Evolutionary conservation across 768 basidiomycete genomes (phyloP), one percentile per base, ranked within the genome.

Genomic region (Lentinula edodes): DNA sequence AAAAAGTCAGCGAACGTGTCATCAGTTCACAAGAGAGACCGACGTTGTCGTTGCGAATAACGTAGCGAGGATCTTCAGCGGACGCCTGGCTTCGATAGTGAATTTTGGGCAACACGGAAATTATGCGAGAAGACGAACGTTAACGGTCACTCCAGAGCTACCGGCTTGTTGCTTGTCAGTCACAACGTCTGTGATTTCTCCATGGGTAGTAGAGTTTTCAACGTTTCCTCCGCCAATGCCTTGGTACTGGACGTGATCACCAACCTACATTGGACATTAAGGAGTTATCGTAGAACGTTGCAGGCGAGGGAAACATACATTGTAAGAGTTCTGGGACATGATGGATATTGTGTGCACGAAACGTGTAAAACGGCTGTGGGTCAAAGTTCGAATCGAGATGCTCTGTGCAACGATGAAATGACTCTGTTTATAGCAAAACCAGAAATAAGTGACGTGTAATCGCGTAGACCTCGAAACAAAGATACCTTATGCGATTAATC

Each of bases 151-250:
- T 9, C 55, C 55, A 57, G 55, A 28, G 6, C 28, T 23, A 10
- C 45, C 42, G 0, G 56, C 56, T 15, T 16, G 32, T 58, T 58
- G 18, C 15, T 58, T 58, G n/a, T 20, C n/a, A 5, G 41, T 48
- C 2, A 58, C 23, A 9, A 58, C n/a, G 1, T 36, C 42, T 4
- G 56, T 58, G 9, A 58, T 41, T 42, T 58, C 56, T 16, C 56
- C 56, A 8, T 58, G 56, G 34, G 56, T 58, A 20, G 56, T 58
- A 16, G 56, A 58, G 56, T 58, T 58, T 10, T 18, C 36, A 18
- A 58, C 56, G 18, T 58, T 58, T 41, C 56, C 41, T 9, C 56
- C 56, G 18, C 56, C 56, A n/a, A 58, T 41, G 15, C 39, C 56
- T 58, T 58, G 56, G 18, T 58, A 46, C 23, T 58, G 16, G n/a